Evolutionary conservation across 345 rosid genomes (phyloP).

Genomic region (Capsella bursapastoris): DNA sequence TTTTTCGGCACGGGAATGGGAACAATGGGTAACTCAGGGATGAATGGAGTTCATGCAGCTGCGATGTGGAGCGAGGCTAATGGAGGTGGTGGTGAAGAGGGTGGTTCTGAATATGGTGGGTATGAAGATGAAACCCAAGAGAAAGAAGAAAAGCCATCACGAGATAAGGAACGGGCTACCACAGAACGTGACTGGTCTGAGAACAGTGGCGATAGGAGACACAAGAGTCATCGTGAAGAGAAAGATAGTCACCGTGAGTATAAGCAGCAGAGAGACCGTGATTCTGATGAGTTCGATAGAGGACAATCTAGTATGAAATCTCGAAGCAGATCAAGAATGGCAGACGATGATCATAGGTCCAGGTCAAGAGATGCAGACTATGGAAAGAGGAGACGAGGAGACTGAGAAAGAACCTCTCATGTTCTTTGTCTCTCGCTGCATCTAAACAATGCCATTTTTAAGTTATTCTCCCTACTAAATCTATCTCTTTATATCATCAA

Average conservation of each 20-base stretch:
- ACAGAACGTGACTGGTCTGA: conserved; percentile 81
- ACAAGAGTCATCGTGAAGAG: conserved; percentile 68
- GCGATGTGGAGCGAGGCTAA: conserved; percentile 74
- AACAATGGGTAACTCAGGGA: conserved; percentile 69
- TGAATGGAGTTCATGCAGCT: conserved; percentile 68
- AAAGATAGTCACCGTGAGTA: conserved; percentile 68
- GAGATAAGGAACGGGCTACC: conserved; percentile 63
- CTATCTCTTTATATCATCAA: conserved; percentile 29
- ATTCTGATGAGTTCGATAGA: conserved; percentile 68
- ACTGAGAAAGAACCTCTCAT: conserved; percentile 33
- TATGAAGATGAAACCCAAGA: conserved; percentile 79
- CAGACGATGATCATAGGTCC: conserved; percentile 72
- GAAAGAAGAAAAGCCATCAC: conserved; percentile 62
- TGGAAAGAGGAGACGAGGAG: conserved; percentile 71
- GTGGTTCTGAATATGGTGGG: conserved; percentile 79
- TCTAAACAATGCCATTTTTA: conserved; percentile 3
- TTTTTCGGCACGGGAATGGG: conserved; percentile 78
- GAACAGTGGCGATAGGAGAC: conserved; percentile 67
- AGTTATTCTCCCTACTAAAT: conserved; percentile 29
- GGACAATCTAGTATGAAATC: conserved; percentile 75
- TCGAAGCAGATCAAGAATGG: conserved; percentile 68
- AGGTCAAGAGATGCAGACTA: conserved; percentile 78
- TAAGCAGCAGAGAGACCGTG: conserved; percentile 66
- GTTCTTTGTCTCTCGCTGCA: conserved; percentile 9
- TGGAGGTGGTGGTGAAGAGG: conserved; percentile 88